Base-by-base conservation (phyloP, 2,329 filamentous ascomycete genomes). In the Cladosporium halotolerans region DNA sequence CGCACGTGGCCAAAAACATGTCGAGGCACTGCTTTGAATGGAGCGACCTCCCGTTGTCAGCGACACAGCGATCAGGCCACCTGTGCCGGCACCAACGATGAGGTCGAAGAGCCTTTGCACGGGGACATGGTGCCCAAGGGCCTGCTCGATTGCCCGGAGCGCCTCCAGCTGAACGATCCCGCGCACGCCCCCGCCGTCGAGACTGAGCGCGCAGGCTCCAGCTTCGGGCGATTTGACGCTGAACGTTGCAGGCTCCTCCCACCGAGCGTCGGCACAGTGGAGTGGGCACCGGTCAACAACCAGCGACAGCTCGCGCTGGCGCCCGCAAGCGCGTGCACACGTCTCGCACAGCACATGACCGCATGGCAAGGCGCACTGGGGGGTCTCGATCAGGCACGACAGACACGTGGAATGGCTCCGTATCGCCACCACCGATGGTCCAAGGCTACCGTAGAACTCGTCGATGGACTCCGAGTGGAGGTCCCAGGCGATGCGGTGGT, bases 121-220 rank as follows among this genome's bases (percentile, higher is more conserved):
- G 4, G 64, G 61, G 3, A 78, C 55, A 38, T 36, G 34, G 44
- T 23, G 9, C 1, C 70, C 72, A 1, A 77, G 58, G 4, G 63
- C 63, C 31, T 61, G 62, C 56, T 77, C 70, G 9, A 78, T 68
- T 4, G 62, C 59, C 18, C 65, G 57, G 4, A 78, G 62, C 1
- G 75, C 66, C 54, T 73, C 70, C 3, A 78, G 61, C 43, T 74
- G 70, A 1, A 75, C 70, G 18, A 78, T 73, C 1, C 73, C 73
- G 38, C 74, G 64, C 42, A 77, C 69, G 2, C 75, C 74, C 9
- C 75, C 75, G 10, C 64, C 76, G 53, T 59, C 57, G 10, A 66
- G 57, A 2, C 62, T 62, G 10, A 66, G 56, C 8, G 66, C 55
- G 10, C 65, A 60, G 9, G 60, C 58, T 36, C 65, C 63, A 9